A percentile compares a stretch with the other conserved stretches of the same genome.
phyloP scores from a whole-genome alignment of 2,329 filamentous ascomycete species.

The Colletotrichum cordylinicola region DNA sequence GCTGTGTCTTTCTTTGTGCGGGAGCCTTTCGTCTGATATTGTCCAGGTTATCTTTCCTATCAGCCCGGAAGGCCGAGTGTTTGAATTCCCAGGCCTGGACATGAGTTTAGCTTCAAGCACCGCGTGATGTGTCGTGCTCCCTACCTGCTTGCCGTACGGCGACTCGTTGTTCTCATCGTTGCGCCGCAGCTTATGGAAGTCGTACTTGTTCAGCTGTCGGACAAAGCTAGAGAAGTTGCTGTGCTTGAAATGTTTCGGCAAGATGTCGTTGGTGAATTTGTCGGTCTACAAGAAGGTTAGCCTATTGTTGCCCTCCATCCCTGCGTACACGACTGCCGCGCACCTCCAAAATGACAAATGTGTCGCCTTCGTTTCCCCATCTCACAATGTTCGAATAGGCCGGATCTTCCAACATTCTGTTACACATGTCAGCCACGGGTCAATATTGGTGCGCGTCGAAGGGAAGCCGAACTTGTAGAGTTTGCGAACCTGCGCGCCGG shows the following conservation, averaged over 20 bases:
- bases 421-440: conserved; percentile 34
- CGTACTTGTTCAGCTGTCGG: conserved; percentile 94
- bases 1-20: conserved; percentile 78
- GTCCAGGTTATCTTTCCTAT: conserved; percentile 95
- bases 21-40: conserved; percentile 97
- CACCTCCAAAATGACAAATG: conserved; percentile 97
- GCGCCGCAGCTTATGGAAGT: conserved; percentile 97
- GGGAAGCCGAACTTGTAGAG: conserved; percentile 82
- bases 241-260: conserved; percentile 99
- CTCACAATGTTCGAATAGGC: conserved; percentile 90
- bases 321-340: conserved; percentile 24
- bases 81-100: conserved; percentile 91
- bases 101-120: neutral
- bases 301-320: neutral
- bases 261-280: conserved; percentile 95
- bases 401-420: conserved; percentile 94
- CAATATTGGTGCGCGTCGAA: neutral
- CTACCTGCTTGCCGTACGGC: conserved; percentile 80
- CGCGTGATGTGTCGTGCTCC: conserved; percentile 11
- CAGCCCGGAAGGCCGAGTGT: conserved; percentile 93
- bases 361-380: conserved; percentile 94
- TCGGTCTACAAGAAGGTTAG: conserved; percentile 71
- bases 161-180: conserved; percentile 86
- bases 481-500: conserved; percentile 80
- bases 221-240: conserved; percentile 98